A percentile compares a stretch with the other conserved stretches of the same genome.
phyloP scores from a whole-genome alignment of 768 basidiomycete genomes.

The Phaffia tasmanica region DNA sequence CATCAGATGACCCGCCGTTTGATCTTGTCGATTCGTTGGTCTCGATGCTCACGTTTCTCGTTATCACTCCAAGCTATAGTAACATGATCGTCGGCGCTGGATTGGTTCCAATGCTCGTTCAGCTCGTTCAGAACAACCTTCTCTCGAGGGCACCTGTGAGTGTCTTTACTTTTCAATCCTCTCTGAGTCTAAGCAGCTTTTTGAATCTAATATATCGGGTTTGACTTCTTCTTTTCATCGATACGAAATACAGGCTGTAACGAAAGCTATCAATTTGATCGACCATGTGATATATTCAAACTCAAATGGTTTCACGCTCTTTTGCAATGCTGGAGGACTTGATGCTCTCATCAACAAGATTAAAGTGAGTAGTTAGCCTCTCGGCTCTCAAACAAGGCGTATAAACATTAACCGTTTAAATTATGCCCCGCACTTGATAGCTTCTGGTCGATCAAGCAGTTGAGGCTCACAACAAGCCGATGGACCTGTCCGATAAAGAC shows the following conservation, averaged over 20 bases:
- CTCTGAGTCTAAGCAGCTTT: neutral
- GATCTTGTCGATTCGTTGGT: conserved; percentile 59
- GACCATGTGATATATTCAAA: conserved; percentile 88
- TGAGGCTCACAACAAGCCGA: conserved; percentile 44
- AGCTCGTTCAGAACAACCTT: conserved; percentile 68
- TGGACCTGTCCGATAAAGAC: conserved; percentile 40
- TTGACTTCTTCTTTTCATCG: neutral
- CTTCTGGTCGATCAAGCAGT: conserved; percentile 50
- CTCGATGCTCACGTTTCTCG: conserved; percentile 74
- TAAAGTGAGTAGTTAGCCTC: conserved; percentile 48
- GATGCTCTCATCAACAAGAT: conserved; percentile 75
- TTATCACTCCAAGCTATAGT: conserved; percentile 70
- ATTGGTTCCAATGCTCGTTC: conserved; percentile 73
- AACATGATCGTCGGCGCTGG: conserved; percentile 94
- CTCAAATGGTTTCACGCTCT: conserved; percentile 73
- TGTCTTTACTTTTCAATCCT: neutral
- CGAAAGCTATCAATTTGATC: conserved; percentile 81
- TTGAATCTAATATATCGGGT: neutral
- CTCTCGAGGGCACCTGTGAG: conserved; percentile 52
- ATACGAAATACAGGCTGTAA: conserved; percentile 45
- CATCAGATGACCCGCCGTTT: conserved; percentile 31
- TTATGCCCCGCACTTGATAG: conserved; percentile 44
- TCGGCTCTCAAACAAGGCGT: neutral
- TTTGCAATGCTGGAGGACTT: conserved; percentile 72
- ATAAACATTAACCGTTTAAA: neutral